Evolutionary conservation across 805 yeast species (phyloP), one percentile per base, ranked within the genome.

Genomic region (Allodekkera sacchari): DNA sequence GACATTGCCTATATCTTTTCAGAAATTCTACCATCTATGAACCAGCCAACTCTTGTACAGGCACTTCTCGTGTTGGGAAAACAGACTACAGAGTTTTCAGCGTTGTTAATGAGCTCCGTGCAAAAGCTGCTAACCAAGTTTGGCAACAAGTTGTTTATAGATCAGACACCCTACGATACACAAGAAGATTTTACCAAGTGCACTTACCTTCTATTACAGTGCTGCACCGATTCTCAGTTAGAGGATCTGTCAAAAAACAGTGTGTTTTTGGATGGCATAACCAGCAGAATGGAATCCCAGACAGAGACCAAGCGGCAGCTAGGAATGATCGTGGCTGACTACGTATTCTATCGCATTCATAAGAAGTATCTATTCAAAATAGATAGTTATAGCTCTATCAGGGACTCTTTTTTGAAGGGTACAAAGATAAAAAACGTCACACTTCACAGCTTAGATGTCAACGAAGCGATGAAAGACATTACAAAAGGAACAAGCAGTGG

Each of bases 291-390:
- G n/a, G 64, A 63, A 17, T 68, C 80, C 0, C 61, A 63, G 27
- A 62, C 73, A 2, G 44, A 50, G 2, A 48, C 45, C n/a, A 53
- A 66, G 2, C 64, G 83, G 34, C 46, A 61, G 10, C 50, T 77
- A 20, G 87, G 77, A 0, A 71, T 79, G 50, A 45, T 67, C 11
- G 49, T 79, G 6, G 83, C 83, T 1, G 79, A 77, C 43, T 46
- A 50, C 11, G 47, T 72, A 1, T 63, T 71, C 39, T 37, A 40
- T 38, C 39, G 44, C 50, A 28, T 41, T 4, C 51, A 57, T 5
- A 48, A 53, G 2, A 47, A 55, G 4, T 51, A 53, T 7, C 47
- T 48, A 36, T 64, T 61, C 36, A 43, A 51, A 13, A 47, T 49
- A 1, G 33, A 39, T 11, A 48, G 27, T 24, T 53, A 43, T 35